A percentile compares a stretch with the other conserved stretches of the same genome.
Conservation (phyloP, 2,329 filamentous ascomycete genomes). For the Boeremia exigua region DNA sequence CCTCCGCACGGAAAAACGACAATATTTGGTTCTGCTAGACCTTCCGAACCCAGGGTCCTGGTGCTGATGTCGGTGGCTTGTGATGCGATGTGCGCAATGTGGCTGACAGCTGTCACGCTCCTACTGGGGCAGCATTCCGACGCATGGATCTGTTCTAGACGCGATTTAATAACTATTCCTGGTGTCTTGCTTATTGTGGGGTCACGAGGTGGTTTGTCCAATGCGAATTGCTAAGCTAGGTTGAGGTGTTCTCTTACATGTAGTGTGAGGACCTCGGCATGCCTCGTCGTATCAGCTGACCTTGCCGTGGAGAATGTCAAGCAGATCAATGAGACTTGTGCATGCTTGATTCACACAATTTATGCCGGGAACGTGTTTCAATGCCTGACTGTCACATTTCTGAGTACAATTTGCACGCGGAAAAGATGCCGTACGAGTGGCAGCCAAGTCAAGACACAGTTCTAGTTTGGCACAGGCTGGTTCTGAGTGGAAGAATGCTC, state of each 20-base stretch:
- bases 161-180: neutral
- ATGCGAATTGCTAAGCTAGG: neutral
- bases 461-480: too few relatives aligned
- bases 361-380: too few relatives aligned
- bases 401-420: too few relatives aligned
- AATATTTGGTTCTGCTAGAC: neutral
- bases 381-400: too few relatives aligned
- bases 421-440: too few relatives aligned
- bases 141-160: neutral
- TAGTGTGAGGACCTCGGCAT: neutral
- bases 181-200: neutral
- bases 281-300: neutral
- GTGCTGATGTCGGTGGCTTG: conserved; percentile 17
- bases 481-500: too few relatives aligned
- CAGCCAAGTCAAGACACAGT: too few relatives aligned
- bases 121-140: conserved; percentile 5
- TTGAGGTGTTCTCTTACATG: neutral
- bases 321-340: too few relatives aligned
- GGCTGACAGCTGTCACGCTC: conserved; percentile 16
- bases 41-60: conserved; percentile 1
- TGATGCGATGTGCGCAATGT: conserved; percentile 5
- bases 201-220: neutral
- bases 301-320: neutral
- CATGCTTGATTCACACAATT: too few relatives aligned
- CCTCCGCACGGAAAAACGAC: neutral